Evolutionary conservation across 805 yeast genomes (phyloP).

Genomic region (Pichia heedii): DNA sequence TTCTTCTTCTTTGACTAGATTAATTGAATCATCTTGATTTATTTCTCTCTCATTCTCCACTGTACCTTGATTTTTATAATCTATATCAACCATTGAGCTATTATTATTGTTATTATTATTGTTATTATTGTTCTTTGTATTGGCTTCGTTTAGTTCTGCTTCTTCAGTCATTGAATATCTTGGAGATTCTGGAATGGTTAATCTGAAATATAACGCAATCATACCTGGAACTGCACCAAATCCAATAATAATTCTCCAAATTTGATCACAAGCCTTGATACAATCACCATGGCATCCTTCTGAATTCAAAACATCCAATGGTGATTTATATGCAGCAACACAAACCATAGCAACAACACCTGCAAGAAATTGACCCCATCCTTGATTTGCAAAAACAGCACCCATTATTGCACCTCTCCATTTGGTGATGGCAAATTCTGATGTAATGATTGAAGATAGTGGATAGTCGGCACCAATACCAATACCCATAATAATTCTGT

Average conservation of each 20-base stretch:
- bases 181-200: constrained; percentile 92
- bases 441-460: constrained; percentile 82
- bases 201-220: constrained; percentile 79
- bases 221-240: constrained; percentile 86
- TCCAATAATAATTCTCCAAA: constrained; percentile 91
- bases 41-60: constrained; percentile 30
- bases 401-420: constrained; percentile 99
- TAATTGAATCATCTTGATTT: constrained; percentile 7
- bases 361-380: constrained; percentile 87
- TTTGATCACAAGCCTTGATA: constrained; percentile 75
- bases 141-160: constrained; percentile 44
- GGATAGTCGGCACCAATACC: constrained; percentile 99
- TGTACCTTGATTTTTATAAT: constrained; percentile 26
- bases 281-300: constrained; percentile 59
- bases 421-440: constrained; percentile 88
- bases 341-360: constrained; percentile 74
- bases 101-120: not conserved
- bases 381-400: constrained; percentile 94
- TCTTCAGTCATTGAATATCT: constrained; percentile 75
- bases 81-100: constrained; percentile 22
- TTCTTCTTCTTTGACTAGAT: constrained; percentile 18
- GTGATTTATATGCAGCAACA: constrained; percentile 67
- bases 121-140: constrained; percentile 11
- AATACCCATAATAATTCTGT: constrained; percentile 85
- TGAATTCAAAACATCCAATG: constrained; percentile 47